These are phyloP conservation scores for Sporothrix pseudoabietina DNA, from an alignment of 2,329 filamentous ascomycete species.

Conservation along the genomic window DNA sequence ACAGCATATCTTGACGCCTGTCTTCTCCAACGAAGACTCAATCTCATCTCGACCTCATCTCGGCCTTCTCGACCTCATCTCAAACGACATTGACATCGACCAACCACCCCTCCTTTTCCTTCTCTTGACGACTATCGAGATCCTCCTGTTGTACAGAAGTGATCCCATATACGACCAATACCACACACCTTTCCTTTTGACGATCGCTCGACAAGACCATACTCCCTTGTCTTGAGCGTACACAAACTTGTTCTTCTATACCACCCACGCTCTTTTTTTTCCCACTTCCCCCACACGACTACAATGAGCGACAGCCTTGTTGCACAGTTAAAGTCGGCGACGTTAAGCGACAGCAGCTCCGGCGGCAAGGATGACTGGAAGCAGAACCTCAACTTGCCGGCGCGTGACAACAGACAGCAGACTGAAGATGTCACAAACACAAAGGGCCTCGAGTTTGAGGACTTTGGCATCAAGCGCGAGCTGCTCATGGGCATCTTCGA, in stretches of 20 bases:
- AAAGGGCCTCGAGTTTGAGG: constrained; percentile 96
- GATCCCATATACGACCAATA: not conserved
- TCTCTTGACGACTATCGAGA: no score
- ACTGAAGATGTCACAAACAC: constrained; percentile 92
- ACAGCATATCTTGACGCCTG: not conserved
- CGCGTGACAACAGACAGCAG: constrained; percentile 75
- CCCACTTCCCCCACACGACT: constrained; percentile 26
- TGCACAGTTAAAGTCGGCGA: constrained; percentile 57
- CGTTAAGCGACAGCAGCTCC: constrained; percentile 51
- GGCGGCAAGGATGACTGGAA: constrained; percentile 67
- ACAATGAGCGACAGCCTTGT: constrained; percentile 53
- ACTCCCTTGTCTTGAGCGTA: not conserved
- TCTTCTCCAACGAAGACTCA: not conserved
- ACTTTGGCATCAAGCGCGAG: constrained; percentile 92
- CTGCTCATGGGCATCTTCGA: constrained; percentile 99
- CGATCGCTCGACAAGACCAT: constrained; percentile 6
- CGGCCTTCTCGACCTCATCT: no score
- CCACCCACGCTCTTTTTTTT: not conserved
- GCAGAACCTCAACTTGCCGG: constrained; percentile 68
- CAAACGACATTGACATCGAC: no score
- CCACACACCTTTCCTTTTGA: not conserved
- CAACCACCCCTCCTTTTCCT: not conserved
- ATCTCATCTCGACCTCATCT: not conserved
- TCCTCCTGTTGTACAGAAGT: not conserved
- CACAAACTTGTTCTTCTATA: not conserved